Base-by-base conservation (phyloP, 352 stramenopile species). In the Peronospora destructor region DNA sequence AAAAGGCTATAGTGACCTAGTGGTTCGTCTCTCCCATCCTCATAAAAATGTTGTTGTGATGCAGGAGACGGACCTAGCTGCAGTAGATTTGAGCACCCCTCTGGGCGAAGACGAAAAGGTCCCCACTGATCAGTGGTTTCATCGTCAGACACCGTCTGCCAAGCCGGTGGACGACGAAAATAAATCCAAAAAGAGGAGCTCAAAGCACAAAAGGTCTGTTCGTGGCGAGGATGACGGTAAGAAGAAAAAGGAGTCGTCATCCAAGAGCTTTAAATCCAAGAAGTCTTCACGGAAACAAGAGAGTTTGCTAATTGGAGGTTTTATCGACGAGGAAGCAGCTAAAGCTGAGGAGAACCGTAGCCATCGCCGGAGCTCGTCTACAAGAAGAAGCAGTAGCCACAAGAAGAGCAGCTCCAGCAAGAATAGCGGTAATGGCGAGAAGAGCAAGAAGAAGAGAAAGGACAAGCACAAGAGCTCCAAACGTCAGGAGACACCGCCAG, bases 51-150 rank as follows among this genome's bases (percentile, higher is more conserved):
- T 34, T n/a, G 17, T 35, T 13, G 9, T 25, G 3, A 35, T 58
- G 25, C 34, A 92, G 63, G 76, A 86, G 30, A 70, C 61, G 14
- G 78, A 90, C 41, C 52, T 93, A 54, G 62, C 80, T 37, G 77
- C 79, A 2, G 75, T 93, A 8, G 83, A 93, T 45, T 65, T 93
- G 48, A 85, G 70, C 14, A 72, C 87, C 14, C 79, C 83, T n/a
- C 56, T 91, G 10, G 69, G 75, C 19, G 70, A 89, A 40, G 57
- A 90, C 48, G 78, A 90, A 55, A 78, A 74, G 55, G 81, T 90
- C 52, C 78, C 76, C 3, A 85, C 92, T 30, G 64, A 84, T 13
- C 78, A 90, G 35, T 84, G 94, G 71, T 87, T 69, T 59, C 76
- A 89, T 59, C 73, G 75, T 13, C 66, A 85, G 48, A 71, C 68